Percentiles rank a stretch among this genome's conserved stretches.
phyloP scores from a whole-genome alignment of 1,284 basidiomycete species.

The Ustilago vetiveriae region DNA sequence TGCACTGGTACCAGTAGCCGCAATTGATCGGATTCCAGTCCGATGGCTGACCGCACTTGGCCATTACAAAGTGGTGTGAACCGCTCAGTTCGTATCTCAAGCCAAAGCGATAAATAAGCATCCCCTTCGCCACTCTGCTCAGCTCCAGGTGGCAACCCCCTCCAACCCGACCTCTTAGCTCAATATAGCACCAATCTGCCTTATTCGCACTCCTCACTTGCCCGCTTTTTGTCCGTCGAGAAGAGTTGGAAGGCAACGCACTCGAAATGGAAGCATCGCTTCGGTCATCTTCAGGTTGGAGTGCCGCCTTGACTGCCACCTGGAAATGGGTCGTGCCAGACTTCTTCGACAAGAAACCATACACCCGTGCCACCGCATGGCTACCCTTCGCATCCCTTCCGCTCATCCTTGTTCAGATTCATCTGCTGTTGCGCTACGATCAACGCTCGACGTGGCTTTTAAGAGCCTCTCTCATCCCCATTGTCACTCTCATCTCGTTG shows the following conservation, averaged over 20 bases:
- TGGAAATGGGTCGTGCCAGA: conserved; percentile 21
- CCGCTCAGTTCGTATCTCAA: neutral
- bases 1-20: no score
- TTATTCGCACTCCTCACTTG: no score
- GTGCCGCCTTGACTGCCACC: neutral
- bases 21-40: no score
- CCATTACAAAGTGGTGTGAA: neutral
- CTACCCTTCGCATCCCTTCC: conserved; percentile 5
- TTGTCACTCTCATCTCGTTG: conserved; percentile 20
- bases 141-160: neutral
- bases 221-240: no score
- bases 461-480: conserved; percentile 20
- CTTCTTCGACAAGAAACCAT: conserved; percentile 28
- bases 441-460: conserved; percentile 12
- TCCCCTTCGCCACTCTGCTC: neutral
- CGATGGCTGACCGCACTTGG: no score
- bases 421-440: conserved; percentile 30
- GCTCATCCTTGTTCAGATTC: conserved; percentile 27
- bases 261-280: neutral
- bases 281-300: neutral
- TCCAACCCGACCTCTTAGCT: no score
- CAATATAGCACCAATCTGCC: no score
- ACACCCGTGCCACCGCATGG: conserved; percentile 13
- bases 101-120: neutral
- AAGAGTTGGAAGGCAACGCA: neutral